These are phyloP conservation scores for Boletus edulis DNA, from an alignment of 768 basidiomycete genomes.

Conservation along the genomic window DNA sequence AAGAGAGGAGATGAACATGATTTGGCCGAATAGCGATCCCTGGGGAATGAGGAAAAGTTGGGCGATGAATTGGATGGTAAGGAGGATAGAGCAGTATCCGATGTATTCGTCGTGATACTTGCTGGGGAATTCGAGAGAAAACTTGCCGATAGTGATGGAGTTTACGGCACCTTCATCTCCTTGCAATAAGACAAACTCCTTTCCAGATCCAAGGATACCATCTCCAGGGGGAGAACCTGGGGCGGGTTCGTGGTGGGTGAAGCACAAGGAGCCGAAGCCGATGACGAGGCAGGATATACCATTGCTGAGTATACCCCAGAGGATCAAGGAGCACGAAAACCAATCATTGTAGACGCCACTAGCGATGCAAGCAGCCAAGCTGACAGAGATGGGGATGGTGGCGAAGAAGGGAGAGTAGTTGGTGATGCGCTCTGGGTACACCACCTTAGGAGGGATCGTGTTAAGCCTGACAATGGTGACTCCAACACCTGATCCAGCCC, in stretches of 20 bases:
- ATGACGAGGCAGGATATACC: slow-evolving; percentile 26
- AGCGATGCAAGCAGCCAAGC: slow-evolving; percentile 12
- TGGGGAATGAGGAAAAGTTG: slow-evolving; percentile 31
- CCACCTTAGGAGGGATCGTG: neutral
- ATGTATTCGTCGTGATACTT: neutral
- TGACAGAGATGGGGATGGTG: slow-evolving; percentile 16
- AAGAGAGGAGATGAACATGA: slow-evolving; percentile 27
- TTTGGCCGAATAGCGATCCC: slow-evolving; percentile 27
- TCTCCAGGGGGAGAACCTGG: slow-evolving; percentile 21
- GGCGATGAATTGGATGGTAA: slow-evolving; percentile 23
- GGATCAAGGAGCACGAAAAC: slow-evolving; percentile 25
- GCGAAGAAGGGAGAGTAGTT: slow-evolving; percentile 8
- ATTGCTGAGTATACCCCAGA: slow-evolving; percentile 27
- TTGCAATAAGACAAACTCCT: slow-evolving; percentile 4
- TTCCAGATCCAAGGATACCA: slow-evolving; percentile 17
- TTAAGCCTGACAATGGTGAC: neutral
- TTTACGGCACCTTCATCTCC: slow-evolving; percentile 20
- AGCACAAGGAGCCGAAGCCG: slow-evolving; percentile 17
- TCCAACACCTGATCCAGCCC: neutral
- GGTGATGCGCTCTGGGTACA: neutral
- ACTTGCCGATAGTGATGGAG: slow-evolving; percentile 24
- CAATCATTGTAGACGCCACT: slow-evolving; percentile 22
- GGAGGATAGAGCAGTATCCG: slow-evolving; percentile 18
- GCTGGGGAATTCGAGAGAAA: slow-evolving; percentile 3
- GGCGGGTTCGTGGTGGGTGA: slow-evolving; percentile 17